Conservation (phyloP, 495 filamentous ascomycete species). For the Penicillium ochrochloron region DNA sequence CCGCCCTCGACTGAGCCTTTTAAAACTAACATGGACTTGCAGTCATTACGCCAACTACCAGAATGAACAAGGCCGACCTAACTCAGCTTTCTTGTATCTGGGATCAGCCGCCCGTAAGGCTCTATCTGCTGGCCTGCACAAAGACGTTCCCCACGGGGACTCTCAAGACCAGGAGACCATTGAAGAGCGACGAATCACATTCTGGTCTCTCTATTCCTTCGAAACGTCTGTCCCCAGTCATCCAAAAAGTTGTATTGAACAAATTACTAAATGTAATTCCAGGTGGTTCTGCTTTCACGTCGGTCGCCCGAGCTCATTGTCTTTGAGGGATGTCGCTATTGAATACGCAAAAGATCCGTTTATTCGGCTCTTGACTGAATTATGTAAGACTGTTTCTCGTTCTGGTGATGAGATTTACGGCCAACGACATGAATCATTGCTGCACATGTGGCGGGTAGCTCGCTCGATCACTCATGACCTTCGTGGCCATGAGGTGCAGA, state of each 20-base stretch:
- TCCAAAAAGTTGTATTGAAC: background rate
- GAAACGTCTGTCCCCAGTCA: slow-evolving; percentile 38
- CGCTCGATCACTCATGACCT: slow-evolving; percentile 44
- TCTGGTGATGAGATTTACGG: slow-evolving; percentile 47
- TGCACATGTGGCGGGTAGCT: slow-evolving; percentile 51
- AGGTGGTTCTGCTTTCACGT: slow-evolving; percentile 52
- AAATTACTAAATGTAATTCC: background rate
- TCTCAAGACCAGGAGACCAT: slow-evolving; percentile 35
- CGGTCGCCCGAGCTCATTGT: slow-evolving; percentile 45
- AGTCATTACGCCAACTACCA: slow-evolving; percentile 45
- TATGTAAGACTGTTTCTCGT: slow-evolving; percentile 42
- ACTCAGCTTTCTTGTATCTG: slow-evolving; percentile 47
- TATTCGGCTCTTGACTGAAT: slow-evolving; percentile 33
- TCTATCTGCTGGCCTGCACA: slow-evolving; percentile 48
- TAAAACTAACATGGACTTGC: background rate
- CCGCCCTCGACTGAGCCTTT: background rate
- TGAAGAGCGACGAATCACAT: slow-evolving; percentile 44
- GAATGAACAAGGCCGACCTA: slow-evolving; percentile 48
- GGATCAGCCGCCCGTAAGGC: slow-evolving; percentile 47
- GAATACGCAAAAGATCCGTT: slow-evolving; percentile 43
- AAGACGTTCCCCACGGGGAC: slow-evolving; percentile 38
- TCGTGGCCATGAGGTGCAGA: slow-evolving; percentile 34
- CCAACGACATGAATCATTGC: slow-evolving; percentile 45
- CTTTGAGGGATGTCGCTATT: slow-evolving; percentile 41
- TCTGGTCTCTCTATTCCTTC: slow-evolving; percentile 49